A percentile compares a stretch with the other conserved stretches of the same genome.
Evolutionary conservation across 495 filamentous ascomycete genomes (phyloP).

Genomic region (Bacidia rubella): DNA sequence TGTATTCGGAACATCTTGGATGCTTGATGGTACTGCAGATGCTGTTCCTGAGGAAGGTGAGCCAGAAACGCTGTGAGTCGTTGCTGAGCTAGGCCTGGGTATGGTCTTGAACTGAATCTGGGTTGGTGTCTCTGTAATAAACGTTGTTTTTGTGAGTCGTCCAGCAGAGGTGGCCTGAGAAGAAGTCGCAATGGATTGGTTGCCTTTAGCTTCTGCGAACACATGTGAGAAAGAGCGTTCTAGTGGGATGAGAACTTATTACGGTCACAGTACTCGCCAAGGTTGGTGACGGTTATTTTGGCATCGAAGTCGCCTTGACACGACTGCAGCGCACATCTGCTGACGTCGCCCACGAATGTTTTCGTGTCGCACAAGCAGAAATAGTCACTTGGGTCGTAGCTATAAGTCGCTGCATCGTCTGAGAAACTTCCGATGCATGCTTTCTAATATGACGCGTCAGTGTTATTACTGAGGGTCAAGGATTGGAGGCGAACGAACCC

Average conservation of each 20-base stretch:
- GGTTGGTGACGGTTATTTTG: background rate
- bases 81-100: background rate
- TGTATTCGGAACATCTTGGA: no score
- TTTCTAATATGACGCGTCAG: background rate
- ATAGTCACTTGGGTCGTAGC: background rate
- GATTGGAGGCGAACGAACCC: background rate
- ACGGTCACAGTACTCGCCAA: background rate
- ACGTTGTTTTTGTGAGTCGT: background rate
- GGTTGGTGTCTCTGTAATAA: background rate
- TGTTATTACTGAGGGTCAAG: background rate
- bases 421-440: background rate
- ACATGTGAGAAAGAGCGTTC: background rate
- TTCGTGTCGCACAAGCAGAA: background rate
- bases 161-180: background rate
- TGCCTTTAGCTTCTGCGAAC: background rate
- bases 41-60: background rate
- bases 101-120: background rate
- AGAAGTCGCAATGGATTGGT: background rate
- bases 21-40: background rate
- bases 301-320: background rate
- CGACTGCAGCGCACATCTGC: background rate
- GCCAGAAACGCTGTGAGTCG: background rate
- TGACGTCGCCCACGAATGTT: background rate
- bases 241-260: background rate
- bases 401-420: background rate